A percentile compares a stretch with the other conserved stretches of the same genome.
These are phyloP conservation scores for Orbilia blumenaviensis DNA, from an alignment of 2,329 filamentous ascomycete genomes.

Conservation along the genomic window DNA sequence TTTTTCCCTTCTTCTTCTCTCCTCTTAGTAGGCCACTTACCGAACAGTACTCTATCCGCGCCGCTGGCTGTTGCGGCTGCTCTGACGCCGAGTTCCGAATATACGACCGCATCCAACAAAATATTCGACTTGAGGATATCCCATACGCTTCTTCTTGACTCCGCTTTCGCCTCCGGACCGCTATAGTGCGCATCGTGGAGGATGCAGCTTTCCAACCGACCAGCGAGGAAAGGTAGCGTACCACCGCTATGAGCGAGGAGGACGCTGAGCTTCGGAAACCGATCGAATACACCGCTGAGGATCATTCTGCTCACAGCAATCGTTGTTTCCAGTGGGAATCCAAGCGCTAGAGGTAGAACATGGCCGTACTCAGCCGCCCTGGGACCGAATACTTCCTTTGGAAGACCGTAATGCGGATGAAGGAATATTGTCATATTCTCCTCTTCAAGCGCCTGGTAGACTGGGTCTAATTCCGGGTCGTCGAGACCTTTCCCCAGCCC, in stretches of 20 bases:
- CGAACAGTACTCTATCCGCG: conserved; percentile 77
- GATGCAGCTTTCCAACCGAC: conserved; percentile 86
- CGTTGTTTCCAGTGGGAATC: conserved; percentile 84
- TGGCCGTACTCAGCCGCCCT: conserved; percentile 80
- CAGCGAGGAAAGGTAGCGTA: conserved; percentile 86
- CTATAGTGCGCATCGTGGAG: conserved; percentile 81
- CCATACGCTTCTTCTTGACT: conserved; percentile 68
- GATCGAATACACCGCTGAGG: conserved; percentile 84
- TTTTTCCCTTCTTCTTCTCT: neutral
- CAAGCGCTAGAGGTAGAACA: conserved; percentile 83
- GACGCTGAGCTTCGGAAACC: conserved; percentile 74
- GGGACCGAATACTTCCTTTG: conserved; percentile 79
- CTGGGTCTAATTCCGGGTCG: conserved; percentile 75
- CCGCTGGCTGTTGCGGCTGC: conserved; percentile 75
- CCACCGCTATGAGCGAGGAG: conserved; percentile 88
- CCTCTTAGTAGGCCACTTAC: conserved; percentile 59
- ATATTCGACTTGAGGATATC: conserved; percentile 77
- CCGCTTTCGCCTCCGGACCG: conserved; percentile 57
- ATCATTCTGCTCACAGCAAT: conserved; percentile 89
- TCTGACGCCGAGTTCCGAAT: conserved; percentile 76
- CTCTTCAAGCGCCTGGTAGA: conserved; percentile 75
- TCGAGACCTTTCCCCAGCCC: conserved; percentile 83
- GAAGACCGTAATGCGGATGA: conserved; percentile 91
- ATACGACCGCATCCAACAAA: conserved; percentile 86
- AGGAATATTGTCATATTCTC: conserved; percentile 77